These are phyloP conservation scores for Apiotrichum gracile DNA, from an alignment of 1,284 basidiomycete genomes.

Conservation along the genomic window DNA sequence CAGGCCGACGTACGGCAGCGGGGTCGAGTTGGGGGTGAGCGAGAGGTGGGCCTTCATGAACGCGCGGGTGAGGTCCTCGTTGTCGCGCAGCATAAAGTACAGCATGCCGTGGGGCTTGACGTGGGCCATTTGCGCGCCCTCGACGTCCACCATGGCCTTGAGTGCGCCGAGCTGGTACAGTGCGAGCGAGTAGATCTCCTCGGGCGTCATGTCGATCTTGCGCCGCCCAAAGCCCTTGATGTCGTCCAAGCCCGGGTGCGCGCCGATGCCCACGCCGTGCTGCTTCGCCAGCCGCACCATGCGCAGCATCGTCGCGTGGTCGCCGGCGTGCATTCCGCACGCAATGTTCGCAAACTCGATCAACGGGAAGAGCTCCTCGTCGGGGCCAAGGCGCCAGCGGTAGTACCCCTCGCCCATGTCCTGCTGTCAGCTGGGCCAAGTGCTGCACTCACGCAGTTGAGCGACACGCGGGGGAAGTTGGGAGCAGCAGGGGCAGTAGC, in stretches of 20 bases:
- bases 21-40: conserved; percentile 18
- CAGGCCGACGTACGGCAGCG: conserved; percentile 38
- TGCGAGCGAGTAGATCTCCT: conserved; percentile 16
- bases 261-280: conserved; percentile 38
- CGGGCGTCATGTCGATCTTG: conserved; percentile 10
- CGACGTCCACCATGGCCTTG: conserved; percentile 35
- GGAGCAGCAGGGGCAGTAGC: not conserved
- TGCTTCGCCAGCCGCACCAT: conserved; percentile 37
- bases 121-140: conserved; percentile 30
- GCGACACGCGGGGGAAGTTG: conserved; percentile 5
- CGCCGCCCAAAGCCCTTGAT: conserved; percentile 15
- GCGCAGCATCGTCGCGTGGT: conserved; percentile 38
- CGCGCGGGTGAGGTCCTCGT: conserved; percentile 28
- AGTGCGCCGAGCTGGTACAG: conserved; percentile 39
- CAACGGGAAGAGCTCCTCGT: conserved; percentile 36
- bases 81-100: conserved; percentile 36
- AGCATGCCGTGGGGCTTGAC: conserved; percentile 22
- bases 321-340: conserved; percentile 41
- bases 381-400: conserved; percentile 36
- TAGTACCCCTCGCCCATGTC: conserved; percentile 35
- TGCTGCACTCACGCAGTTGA: conserved; percentile 5
- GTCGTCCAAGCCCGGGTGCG: conserved; percentile 20
- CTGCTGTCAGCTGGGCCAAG: not conserved
- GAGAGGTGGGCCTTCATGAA: conserved; percentile 33
- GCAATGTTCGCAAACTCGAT: conserved; percentile 38